Evolutionary conservation across 2,329 filamentous ascomycete species (phyloP), one percentile per base, ranked within the genome.

Genomic region (Aspergillus sp.): DNA sequence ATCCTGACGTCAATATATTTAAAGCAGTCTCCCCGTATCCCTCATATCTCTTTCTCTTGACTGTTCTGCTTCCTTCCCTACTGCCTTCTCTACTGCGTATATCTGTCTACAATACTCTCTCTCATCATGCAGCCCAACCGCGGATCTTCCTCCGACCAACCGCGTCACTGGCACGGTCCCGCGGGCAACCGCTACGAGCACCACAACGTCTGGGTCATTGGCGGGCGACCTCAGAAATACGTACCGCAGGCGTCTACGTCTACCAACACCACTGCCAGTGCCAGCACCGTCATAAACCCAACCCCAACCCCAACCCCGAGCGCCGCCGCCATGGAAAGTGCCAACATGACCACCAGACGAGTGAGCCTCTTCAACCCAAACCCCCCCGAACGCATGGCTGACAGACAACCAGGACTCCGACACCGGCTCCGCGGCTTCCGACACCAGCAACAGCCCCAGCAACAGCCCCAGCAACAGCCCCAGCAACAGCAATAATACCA

Each of bases 101-200:
- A n/a, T n/a, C n/a, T n/a, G n/a, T n/a, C n/a, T n/a, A n/a, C n/a
- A n/a, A n/a, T n/a, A n/a, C n/a, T n/a, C n/a, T n/a, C n/a, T n/a
- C n/a, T n/a, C n/a, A n/a, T n/a, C n/a, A n/a, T n/a, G n/a, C n/a
- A n/a, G 19, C 10, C 19, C 19, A 22, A 22, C 19, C 19, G 10
- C 5, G 19, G 19, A 22, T 22, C 19, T 6, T 10, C 19, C 10
- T 6, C 19, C 19, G 19, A 22, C 19, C 6, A 5, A 22, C 19
- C 19, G 10, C 19, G 19, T 22, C 47, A 60, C 42, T 60, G 57
- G 57, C 53, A 58, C 38, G 57, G 57, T 29, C 36, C 3, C 10
- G 10, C 48, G 19, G 57, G 57, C 19, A 39, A 57, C 29, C 53
- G 57, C 32, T 36, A 60, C 37, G 52, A 60, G 28, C 57, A 58